Evolutionary conservation across 148 eudicot species (phyloP), one percentile per base, ranked within the genome.

Genomic region (Hydrangea macrophylla): DNA sequence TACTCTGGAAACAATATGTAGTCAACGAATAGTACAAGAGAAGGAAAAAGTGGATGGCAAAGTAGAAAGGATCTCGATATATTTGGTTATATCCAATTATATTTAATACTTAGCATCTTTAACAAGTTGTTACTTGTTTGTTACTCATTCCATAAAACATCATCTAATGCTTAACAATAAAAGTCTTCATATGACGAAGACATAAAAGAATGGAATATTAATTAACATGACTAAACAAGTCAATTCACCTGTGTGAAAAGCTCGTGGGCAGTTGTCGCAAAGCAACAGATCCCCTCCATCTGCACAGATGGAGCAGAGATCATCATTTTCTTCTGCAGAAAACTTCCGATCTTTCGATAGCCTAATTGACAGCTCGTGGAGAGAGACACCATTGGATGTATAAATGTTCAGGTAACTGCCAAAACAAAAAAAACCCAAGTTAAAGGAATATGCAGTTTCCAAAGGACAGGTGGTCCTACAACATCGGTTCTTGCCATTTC

Each of bases 181-280:
- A n/a, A n/a, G n/a, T n/a, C n/a, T n/a, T n/a, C n/a, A n/a, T n/a
- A n/a, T n/a, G n/a, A n/a, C n/a, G n/a, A n/a, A n/a, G n/a, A n/a
- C n/a, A n/a, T n/a, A n/a, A n/a, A n/a, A n/a, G n/a, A n/a, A n/a
- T n/a, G n/a, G n/a, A n/a, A n/a, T n/a, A n/a, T n/a, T n/a, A n/a
- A n/a, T n/a, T n/a, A n/a, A n/a, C n/a, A n/a, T n/a, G n/a, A 48
- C n/a, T 6, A 48, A 18, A 48, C 22, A 18, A 45, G 53, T 6
- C 51, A 65, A 23, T 61, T 81, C 33, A 94, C 97, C 93, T 79
- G 64, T 10, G 82, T 94, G 98, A 54, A 86, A 94, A 32, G 90
- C 83, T 71, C 98, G 86, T 15, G 92, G 97, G 77, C 98, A 94
- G 51, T 77, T 85, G 75, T 88, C 96, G 74, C 98, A 94, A 60